Base-by-base conservation (phyloP, 306 rosid species). In the Rubus parviflorus region DNA sequence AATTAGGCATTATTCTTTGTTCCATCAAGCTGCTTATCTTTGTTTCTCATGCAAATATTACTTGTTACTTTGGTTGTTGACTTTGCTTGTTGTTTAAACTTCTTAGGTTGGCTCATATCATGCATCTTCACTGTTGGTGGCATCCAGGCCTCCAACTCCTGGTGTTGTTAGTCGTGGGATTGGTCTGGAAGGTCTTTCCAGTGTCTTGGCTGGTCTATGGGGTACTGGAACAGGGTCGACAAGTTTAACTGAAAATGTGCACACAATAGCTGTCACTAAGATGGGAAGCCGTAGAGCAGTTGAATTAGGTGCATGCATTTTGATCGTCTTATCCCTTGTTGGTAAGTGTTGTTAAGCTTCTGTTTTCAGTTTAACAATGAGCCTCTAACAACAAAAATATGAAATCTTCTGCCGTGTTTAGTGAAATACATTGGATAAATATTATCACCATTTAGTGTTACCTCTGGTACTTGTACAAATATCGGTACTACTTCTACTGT, bases 231-330 rank as follows among this genome's bases (percentile, higher is more conserved):
- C 96, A 10, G 99, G 97, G 23, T 96, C 96, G 58, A 84, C 96
- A 52, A 92, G 98, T 70, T 82, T 96, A 77, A 92, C 99, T 22
- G 99, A 96, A 88, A 96, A 96, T 79, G 90, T 92, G 52, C 99
- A 96, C 78, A 96, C 99, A 56, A 87, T 96, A 85, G 99, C 99
- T 45, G 98, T 92, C 73, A 92, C 99, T 64, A 96, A 91, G 93
- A 92, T 96, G 98, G 99, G 99, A 87, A 96, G 99, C 82, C 99
- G 98, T 70, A 75, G 87, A 86, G 97, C 97, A 57, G 98, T 96
- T 87, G 98, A 89, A 84, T 80, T 96, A 38, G 99, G 99, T 46
- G 99, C 99, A 51, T 88, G 89, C 65, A 17, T 88, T 81, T 77
- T 96, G 87, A 92, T 96, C 54, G 86, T 91, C 72, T 67, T 92